Conservation (phyloP, 2,329 filamentous ascomycete genomes). For the Paraphoma chrysanthemicola region DNA sequence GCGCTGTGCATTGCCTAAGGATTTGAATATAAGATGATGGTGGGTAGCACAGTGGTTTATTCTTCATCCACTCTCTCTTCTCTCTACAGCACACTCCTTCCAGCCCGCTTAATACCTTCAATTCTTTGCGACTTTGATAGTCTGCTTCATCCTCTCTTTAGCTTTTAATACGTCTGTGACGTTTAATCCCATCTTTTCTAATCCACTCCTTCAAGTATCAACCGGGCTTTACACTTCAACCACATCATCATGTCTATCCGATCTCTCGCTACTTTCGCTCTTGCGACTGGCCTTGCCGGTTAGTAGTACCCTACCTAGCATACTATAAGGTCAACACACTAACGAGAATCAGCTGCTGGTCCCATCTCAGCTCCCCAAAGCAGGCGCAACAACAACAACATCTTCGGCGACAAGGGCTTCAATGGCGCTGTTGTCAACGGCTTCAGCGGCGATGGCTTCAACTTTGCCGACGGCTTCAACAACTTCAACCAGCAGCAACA, state of each 20-base stretch:
- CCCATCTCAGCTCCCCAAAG: slow-evolving; percentile 29
- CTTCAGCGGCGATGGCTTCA: slow-evolving; percentile 31
- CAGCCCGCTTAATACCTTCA: slow-evolving; percentile 33
- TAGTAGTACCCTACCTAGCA: slow-evolving; percentile 9
- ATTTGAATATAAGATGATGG: slow-evolving; percentile 37
- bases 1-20: background rate
- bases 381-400: slow-evolving; percentile 16
- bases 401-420: slow-evolving; percentile 8
- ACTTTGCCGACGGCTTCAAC: slow-evolving; percentile 41
- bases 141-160: slow-evolving; percentile 32
- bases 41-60: slow-evolving; percentile 12
- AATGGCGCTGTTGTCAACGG: slow-evolving; percentile 24
- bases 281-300: slow-evolving; percentile 45
- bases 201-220: slow-evolving; percentile 29
- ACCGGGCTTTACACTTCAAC: slow-evolving; percentile 16
- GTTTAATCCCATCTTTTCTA: slow-evolving; percentile 34
- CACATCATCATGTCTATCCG: slow-evolving; percentile 39
- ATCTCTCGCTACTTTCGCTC: slow-evolving; percentile 30
- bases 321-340: slow-evolving; percentile 7
- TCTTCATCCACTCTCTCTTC: slow-evolving; percentile 31
- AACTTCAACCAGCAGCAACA: slow-evolving; percentile 39
- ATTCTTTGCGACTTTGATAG: slow-evolving; percentile 45
- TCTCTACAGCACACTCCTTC: slow-evolving; percentile 20
- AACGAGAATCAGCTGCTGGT: slow-evolving; percentile 30
- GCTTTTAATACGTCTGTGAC: slow-evolving; percentile 39